These are phyloP conservation scores for Pichia nakasei DNA, from an alignment of 805 yeast genomes.

Conservation along the genomic window DNA sequence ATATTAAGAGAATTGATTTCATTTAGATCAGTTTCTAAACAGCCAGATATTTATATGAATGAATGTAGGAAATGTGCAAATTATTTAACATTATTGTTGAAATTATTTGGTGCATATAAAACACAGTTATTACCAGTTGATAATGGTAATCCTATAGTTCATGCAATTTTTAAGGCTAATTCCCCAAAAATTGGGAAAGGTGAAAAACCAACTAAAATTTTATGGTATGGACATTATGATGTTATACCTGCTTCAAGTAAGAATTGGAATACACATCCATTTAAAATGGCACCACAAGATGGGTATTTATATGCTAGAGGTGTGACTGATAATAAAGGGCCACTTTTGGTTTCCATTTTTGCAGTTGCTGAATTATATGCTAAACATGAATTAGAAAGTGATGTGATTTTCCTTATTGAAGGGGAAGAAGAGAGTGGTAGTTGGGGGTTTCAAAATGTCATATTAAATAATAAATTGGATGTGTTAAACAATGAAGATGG, in stretches of 20 bases:
- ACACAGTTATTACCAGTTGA: conserved; percentile 64
- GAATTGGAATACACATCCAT: conserved; percentile 75
- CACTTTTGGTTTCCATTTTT: conserved; percentile 75
- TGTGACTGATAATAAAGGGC: conserved; percentile 92
- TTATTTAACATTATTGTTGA: conserved; percentile 52
- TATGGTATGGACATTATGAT: conserved; percentile 96
- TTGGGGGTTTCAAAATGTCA: conserved; percentile 66
- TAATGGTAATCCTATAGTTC: conserved; percentile 79
- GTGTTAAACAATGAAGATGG: conserved; percentile 40
- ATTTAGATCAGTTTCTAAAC: conserved; percentile 70
- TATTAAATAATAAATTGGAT: conserved; percentile 38
- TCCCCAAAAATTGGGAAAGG: conserved; percentile 5
- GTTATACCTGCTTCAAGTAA: conserved; percentile 71
- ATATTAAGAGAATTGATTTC: conserved; percentile 55
- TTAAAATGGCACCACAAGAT: conserved; percentile 60
- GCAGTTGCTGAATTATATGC: conserved; percentile 69
- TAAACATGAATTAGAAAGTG: conserved; percentile 45
- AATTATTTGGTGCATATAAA: conserved; percentile 58
- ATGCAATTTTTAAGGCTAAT: conserved; percentile 57
- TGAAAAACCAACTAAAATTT: conserved; percentile 33
- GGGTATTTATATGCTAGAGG: conserved; percentile 91
- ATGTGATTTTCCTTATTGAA: conserved; percentile 77
- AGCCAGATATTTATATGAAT: conserved; percentile 56
- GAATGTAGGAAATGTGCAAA: conserved; percentile 86
- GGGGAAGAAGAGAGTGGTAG: conserved; percentile 97